Base-by-base conservation (phyloP, 257 asterid species). In the Jacaranda copaia region DNA sequence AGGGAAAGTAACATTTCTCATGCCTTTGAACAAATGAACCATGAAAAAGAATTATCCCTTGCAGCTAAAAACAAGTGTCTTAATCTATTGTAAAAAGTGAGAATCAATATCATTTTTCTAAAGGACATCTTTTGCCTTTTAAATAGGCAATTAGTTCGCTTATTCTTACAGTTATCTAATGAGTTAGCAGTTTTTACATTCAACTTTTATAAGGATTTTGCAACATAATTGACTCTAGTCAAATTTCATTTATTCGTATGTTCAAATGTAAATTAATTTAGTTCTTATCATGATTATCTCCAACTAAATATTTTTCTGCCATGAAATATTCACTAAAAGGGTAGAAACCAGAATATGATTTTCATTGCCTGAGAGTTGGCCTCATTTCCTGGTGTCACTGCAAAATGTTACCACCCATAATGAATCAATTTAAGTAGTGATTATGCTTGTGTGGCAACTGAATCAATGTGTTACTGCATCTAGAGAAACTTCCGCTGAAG, bases 381-480 rank as follows among this genome's bases (percentile, higher is more conserved):
- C 15, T 11, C 36, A 18, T 58, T 19, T 58, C 39, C 64, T 0
- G 14, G 36, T 8, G 9, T 8, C 39, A 58, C 15, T 20, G 38
- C 57, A 3, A 51, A 51, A 51, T 51, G 57, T 51, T 58, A 58
- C 15, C 15, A 7, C 39, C 38, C 14, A 5, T 58, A 16, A 56
- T 56, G 62, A 6, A 19, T 56, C 62, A 18, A 56, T 36, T 62
- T 35, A 6, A 62, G 14, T 36, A 38, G 7, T 61, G 46, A 10
- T 62, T 62, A 35, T 15, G 68, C 48, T 62, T 62, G 36, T 62
- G 48, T 62, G 46, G 19, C 12, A 25, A 45, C 35, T 32, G 9
- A 7, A 46, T 68, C 52, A 16, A 19, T 68, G 73, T 46, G 40
- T 60, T 25, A 60, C 13, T 60, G 43, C 45, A 14, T 68, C 73